These are phyloP conservation scores for Patellifolia procumbens DNA, from an alignment of 179 eudicot species.

Conservation along the genomic window DNA sequence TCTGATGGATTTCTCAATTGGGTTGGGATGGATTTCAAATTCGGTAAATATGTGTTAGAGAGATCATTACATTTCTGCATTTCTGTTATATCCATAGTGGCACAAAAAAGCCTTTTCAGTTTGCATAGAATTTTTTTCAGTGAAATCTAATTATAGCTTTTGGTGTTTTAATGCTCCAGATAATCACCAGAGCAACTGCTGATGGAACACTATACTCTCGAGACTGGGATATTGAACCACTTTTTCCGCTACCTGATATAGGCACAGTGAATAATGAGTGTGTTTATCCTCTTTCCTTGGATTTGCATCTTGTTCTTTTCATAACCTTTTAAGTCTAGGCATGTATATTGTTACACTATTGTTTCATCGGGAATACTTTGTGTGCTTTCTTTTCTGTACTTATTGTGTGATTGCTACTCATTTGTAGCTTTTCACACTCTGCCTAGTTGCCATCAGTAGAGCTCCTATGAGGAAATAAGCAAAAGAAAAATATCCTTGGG, in stretches of 20 bases:
- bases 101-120: neutral
- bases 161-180: constrained; percentile 42
- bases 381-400: neutral
- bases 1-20: neutral
- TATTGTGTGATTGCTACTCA: neutral
- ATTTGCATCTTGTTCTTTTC: neutral
- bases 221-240: constrained; percentile 95
- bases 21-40: neutral
- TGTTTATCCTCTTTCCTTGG: constrained; percentile 24
- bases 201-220: constrained; percentile 76
- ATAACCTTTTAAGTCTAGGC: neutral
- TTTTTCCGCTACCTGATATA: constrained; percentile 63
- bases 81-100: neutral
- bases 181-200: constrained; percentile 78
- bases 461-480: too few species aligned
- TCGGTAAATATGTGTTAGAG: neutral
- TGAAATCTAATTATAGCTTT: neutral
- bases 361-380: neutral
- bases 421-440: too few species aligned
- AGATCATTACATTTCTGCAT: neutral
- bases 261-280: constrained; percentile 60
- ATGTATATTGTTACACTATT: neutral
- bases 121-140: neutral
- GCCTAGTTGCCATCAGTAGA: too few species aligned
- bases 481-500: too few species aligned